Base-by-base conservation (phyloP, 192 early-diverging fungal species). In the Backusella liffmaniae region DNA sequence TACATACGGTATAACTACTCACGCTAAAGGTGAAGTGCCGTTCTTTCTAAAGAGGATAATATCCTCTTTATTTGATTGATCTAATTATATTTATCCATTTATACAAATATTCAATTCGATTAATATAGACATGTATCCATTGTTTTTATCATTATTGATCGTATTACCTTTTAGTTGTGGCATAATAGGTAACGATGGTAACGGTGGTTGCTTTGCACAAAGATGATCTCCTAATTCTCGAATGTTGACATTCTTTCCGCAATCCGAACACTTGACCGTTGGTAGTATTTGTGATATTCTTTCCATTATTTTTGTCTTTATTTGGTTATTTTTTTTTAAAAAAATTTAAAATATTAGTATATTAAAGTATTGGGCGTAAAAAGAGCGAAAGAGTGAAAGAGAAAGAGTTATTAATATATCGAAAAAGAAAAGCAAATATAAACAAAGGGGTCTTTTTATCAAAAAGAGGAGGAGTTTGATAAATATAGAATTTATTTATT, bases 221-320 rank as follows among this genome's bases (percentile, higher is more conserved):
- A 88, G 70, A 78, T 90, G 88, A 66, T 86, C 82, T 15, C 84
- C 85, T 18, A 90, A 70, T 23, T 69, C 62, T 37, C 84, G 78
- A 49, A 90, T 84, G 66, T 86, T 85, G 65, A 90, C 84, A 71
- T 86, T 80, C 59, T 78, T 67, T 30, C 87, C 88, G 83, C 88
- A 90, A 76, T 88, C 84, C 36, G 85, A 86, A 76, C 88, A 90
- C 34, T 86, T 86, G 66, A 90, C 84, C 46, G 85, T 79, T 6
- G 86, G 85, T 32, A 90, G 75, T 56, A 90, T 73, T 80, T 90
- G 86, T 35, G 85, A 86, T 41, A 88, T 83, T 41, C 88, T 87
- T 69, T 68, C 72, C 16, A 67, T 70, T 0, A 13, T 29, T 34
- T 42, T 39, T 4, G 39, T 56, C 2, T 69, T 21, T 16, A 46